phyloP scores from a whole-genome alignment of 805 yeast genomes.

The Cyberlindnera petersonii region DNA sequence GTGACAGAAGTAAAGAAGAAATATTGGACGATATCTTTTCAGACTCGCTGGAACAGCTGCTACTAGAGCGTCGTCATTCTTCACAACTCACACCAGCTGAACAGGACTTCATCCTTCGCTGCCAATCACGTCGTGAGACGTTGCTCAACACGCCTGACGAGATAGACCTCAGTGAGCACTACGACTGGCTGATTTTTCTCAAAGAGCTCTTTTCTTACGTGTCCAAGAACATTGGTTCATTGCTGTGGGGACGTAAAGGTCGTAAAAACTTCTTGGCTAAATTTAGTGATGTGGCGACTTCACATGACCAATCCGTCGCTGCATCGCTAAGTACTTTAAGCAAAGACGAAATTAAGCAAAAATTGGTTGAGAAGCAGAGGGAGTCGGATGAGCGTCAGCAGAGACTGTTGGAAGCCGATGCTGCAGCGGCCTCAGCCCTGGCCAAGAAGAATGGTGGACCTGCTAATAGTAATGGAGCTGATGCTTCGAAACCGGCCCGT shows the following conservation, averaged over 20 bases:
- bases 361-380: slow-evolving; percentile 15
- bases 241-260: slow-evolving; percentile 64
- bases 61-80: slow-evolving; percentile 36
- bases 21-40: slow-evolving; percentile 78
- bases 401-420: not conserved
- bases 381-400: slow-evolving; percentile 18
- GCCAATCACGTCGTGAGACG: slow-evolving; percentile 64
- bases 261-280: slow-evolving; percentile 25
- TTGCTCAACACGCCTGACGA: slow-evolving; percentile 45
- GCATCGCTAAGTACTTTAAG: slow-evolving; percentile 12
- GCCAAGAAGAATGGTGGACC: too few species aligned
- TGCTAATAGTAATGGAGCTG: too few species aligned
- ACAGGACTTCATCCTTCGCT: slow-evolving; percentile 68
- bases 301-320: not conserved
- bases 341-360: slow-evolving; percentile 22
- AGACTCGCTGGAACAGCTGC: slow-evolving; percentile 42
- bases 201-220: slow-evolving; percentile 77
- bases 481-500: not conserved
- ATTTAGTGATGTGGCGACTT: slow-evolving; percentile 6
- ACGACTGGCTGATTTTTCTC: slow-evolving; percentile 83
- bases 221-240: slow-evolving; percentile 64
- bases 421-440: slow-evolving; percentile 2
- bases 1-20: slow-evolving; percentile 55
- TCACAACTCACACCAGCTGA: slow-evolving; percentile 65
- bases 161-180: slow-evolving; percentile 58